Evolutionary conservation across 192 early-diverging fungal species (phyloP), one percentile per base, ranked within the genome.

Genomic region (Coemansia nantahalensis): DNA sequence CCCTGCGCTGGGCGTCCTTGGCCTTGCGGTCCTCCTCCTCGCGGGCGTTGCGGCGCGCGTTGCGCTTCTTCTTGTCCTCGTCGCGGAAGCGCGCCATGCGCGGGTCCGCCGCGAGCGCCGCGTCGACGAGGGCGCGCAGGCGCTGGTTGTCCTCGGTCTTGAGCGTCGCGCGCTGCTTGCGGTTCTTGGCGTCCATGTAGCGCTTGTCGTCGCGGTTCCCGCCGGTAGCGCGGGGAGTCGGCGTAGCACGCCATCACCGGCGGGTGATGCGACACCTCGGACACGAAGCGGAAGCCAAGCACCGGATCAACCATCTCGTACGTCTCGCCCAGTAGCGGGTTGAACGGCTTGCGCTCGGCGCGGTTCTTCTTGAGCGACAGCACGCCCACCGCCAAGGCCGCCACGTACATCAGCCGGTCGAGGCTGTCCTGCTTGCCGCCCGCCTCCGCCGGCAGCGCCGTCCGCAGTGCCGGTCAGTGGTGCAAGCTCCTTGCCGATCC

Each of bases 101-200:
- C 41, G 95, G 95, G 73, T 99, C 97, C 28, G 82, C 37, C 54
- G 79, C 78, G 46, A 95, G 62, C 34, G 92, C 92, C 26, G 84
- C 81, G 56, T 94, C 93, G 31, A 95, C 91, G 47, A 97, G 72
- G 40, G 81, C 82, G 63, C 83, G 84, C 21, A 97, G 59, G 56
- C 97, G 86, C 53, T 86, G 80, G 67, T 85, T 95, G 80, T 99
- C 97, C 70, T 97, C 93, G 83, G 97, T 99, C 90, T 99, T 54
- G 52, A 80, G 82, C 61, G 86, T 85, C 35, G 87, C 82, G 35
- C 97, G 86, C 67, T 90, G 87, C 68, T 90, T 87, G 71, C 83
- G 82, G 86, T 99, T 99, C 83, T 95, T 94, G 62, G 83, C 79
- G 69, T 99, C 97, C 54, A 93, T 81, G 68, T 85, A 93, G 42